phyloP scores from a whole-genome alignment of 208 protist genomes.

The Herpetomonas samuelpessoai region DNA sequence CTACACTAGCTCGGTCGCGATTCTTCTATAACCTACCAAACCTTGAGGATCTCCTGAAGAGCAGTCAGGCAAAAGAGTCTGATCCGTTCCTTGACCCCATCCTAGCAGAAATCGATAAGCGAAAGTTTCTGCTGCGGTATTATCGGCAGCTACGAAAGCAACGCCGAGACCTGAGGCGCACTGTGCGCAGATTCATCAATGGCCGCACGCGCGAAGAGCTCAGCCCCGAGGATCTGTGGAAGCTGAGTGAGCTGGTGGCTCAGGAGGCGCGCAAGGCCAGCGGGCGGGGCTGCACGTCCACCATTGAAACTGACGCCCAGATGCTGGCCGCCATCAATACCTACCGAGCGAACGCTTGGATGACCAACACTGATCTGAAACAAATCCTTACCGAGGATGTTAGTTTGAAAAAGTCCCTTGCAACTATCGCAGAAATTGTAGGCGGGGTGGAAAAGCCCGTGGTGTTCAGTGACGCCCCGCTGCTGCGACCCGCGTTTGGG shows the following conservation, averaged over 20 bases:
- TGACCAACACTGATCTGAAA: slow-evolving; percentile 61
- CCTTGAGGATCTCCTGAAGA: slow-evolving; percentile 62
- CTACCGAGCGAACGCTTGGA: slow-evolving; percentile 85
- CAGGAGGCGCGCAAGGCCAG: slow-evolving; percentile 33
- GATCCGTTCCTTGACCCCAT: slow-evolving; percentile 55
- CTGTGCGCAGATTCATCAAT: slow-evolving; percentile 35
- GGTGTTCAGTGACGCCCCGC: slow-evolving; percentile 71
- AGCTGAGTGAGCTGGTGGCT: slow-evolving; percentile 57
- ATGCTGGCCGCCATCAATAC: slow-evolving; percentile 80
- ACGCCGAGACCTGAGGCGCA: slow-evolving; percentile 26
- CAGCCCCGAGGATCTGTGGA: slow-evolving; percentile 65
- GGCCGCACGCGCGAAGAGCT: slow-evolving; percentile 54
- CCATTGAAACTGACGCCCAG: slow-evolving; percentile 68
- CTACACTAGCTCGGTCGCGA: slow-evolving; percentile 45
- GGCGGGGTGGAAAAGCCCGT: slow-evolving; percentile 68
- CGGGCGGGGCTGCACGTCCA: slow-evolving; percentile 56
- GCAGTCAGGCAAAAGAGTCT: slow-evolving; percentile 23
- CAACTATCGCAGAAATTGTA: slow-evolving; percentile 45
- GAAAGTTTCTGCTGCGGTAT: slow-evolving; percentile 50
- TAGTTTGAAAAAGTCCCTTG: slow-evolving; percentile 11
- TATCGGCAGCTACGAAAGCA: slow-evolving; percentile 34
- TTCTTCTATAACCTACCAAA: slow-evolving; percentile 66
- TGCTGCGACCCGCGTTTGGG: slow-evolving; percentile 74
- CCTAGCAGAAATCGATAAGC: slow-evolving; percentile 51
- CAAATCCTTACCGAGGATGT: slow-evolving; percentile 26